Conservation (phyloP, 495 filamentous ascomycete species). For the Hypoxylon subgilvum region DNA sequence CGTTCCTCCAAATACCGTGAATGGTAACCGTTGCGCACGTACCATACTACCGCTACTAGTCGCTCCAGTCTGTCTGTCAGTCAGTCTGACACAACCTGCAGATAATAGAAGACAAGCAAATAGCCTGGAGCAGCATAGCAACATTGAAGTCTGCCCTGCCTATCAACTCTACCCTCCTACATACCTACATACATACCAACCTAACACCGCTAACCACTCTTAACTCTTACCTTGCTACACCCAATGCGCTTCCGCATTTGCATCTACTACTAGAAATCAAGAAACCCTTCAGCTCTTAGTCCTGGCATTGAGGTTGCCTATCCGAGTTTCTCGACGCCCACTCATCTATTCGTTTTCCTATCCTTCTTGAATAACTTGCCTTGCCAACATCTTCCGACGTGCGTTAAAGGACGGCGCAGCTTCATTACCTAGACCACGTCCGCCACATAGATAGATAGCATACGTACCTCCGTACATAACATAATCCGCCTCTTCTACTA, state of each 20-base stretch:
- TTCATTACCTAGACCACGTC: slow-evolving; percentile 6
- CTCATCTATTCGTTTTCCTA: not conserved
- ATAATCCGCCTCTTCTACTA: not conserved
- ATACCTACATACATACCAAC: not conserved
- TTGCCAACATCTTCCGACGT: too few relatives aligned
- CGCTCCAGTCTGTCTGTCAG: too few relatives aligned
- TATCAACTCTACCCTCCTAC: slow-evolving; percentile 16
- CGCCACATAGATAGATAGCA: slow-evolving; percentile 16
- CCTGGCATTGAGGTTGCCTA: slow-evolving; percentile 6
- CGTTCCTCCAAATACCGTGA: slow-evolving; percentile 23
- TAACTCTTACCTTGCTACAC: slow-evolving; percentile 7
- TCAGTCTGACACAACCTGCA: slow-evolving; percentile 26
- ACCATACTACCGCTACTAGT: slow-evolving; percentile 22
- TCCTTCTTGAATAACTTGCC: not conserved
- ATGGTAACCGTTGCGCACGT: slow-evolving; percentile 30
- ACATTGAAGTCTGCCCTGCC: slow-evolving; percentile 1
- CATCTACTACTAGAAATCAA: slow-evolving; percentile 16
- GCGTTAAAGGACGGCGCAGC: too few relatives aligned
- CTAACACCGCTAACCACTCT: too few relatives aligned
- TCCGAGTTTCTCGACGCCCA: slow-evolving; percentile 8
- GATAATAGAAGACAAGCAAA: too few relatives aligned
- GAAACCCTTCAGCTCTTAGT: slow-evolving; percentile 28
- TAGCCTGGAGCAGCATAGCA: not conserved
- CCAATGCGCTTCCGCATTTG: slow-evolving; percentile 18
- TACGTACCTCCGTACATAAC: not conserved